Base-by-base conservation (phyloP, 2,329 filamentous ascomycete species). In the Helotiales sp. region DNA sequence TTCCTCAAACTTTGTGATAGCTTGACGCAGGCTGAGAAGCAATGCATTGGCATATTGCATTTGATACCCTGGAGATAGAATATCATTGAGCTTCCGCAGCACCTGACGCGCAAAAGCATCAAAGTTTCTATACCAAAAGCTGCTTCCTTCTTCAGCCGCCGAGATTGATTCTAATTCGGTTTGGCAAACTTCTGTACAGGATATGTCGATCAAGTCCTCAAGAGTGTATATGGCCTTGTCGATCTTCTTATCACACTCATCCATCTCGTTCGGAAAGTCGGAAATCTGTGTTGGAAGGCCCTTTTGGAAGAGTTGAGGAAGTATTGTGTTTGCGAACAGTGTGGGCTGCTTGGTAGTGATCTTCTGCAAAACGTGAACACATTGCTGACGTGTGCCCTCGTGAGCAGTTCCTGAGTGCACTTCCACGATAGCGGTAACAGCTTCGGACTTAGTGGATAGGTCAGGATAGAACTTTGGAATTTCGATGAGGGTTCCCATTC, bases 351-450 rank as follows among this genome's bases (percentile, higher is more conserved):
- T 54, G 7, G 59, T 44, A 7, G 66, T 65, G 19, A 70, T 65
- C 7, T 62, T 50, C 34, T 62, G 55, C 8, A 72, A 52, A 1
- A 66, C 66, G 12, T 46, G 19, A 12, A 70, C 51, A 7, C 63
- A 61, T 22, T 65, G 54, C 5, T 53, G 22, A 6, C 61, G 60
- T 54, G 68, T 59, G 3, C 40, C 38, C 22, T 59, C 52, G 31
- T 58, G 47, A n/a, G 38, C 29, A 10, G 36, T 10, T 13, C 42
- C 57, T 19, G 66, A 42, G 5, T 62, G 59, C 36, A 68, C 58
- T 1, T 61, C 55, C 40, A 63, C 64, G 5, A 72, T 53, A 30
- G 65, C 60, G 30, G 66, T 57, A 25, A 70, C 54, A 15, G 68
- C 59, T 25, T 64, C 63, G 5, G 60, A 60, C 33, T 63, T 64